These are phyloP conservation scores for Microthlaspi erraticum DNA, from an alignment of 345 rosid genomes.

Conservation along the genomic window DNA sequence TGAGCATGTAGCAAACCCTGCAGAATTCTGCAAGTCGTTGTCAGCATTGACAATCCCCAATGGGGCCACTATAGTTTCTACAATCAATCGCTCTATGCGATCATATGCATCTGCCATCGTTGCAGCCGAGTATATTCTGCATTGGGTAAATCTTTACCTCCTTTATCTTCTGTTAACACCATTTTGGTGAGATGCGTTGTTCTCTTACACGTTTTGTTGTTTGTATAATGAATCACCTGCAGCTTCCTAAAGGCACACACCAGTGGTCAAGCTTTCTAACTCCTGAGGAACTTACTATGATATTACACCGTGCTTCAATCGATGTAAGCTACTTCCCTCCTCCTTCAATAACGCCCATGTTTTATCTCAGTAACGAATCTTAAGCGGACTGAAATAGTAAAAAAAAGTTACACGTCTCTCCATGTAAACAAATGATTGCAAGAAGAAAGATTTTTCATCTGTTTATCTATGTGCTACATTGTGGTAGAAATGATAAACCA, in stretches of 20 bases:
- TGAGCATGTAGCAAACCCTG: slow-evolving; percentile 93
- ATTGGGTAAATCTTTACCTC: slow-evolving; percentile 66
- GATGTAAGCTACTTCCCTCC: slow-evolving; percentile 51
- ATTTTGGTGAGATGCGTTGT: slow-evolving; percentile 1
- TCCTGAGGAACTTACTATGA: slow-evolving; percentile 77
- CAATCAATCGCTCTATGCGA: slow-evolving; percentile 86
- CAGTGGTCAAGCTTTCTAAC: slow-evolving; percentile 83
- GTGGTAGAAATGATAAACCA: background rate
- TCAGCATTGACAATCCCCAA: slow-evolving; percentile 63
- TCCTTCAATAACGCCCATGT: background rate
- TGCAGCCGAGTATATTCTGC: slow-evolving; percentile 88
- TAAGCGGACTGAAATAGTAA: background rate
- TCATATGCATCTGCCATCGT: slow-evolving; percentile 82
- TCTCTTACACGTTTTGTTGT: background rate
- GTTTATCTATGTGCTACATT: background rate
- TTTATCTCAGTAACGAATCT: background rate
- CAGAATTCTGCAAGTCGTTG: slow-evolving; percentile 90
- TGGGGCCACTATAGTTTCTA: slow-evolving; percentile 83
- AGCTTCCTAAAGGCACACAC: slow-evolving; percentile 97
- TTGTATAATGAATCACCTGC: slow-evolving; percentile 32
- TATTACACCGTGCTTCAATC: slow-evolving; percentile 59
- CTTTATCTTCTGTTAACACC: background rate
- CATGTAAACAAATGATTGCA: background rate
- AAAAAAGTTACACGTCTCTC: background rate
- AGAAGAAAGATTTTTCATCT: background rate